phyloP scores from a whole-genome alignment of 495 filamentous ascomycete genomes.

The Apodospora peruviana region DNA sequence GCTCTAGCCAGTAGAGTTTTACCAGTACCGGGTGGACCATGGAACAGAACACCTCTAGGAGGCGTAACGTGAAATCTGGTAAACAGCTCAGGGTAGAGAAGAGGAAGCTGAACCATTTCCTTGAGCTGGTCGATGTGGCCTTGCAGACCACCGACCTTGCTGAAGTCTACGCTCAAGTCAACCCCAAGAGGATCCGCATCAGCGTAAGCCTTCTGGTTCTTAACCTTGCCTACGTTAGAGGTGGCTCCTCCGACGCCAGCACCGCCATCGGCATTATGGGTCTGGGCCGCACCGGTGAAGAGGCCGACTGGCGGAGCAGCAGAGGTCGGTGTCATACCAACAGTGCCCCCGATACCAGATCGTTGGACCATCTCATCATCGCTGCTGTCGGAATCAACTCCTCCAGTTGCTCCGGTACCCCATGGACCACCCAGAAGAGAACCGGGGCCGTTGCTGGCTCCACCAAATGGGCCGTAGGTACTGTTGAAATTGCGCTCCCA shows the following conservation, averaged over 20 bases:
- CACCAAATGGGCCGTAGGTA: slow-evolving; percentile 88
- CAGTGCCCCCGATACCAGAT: slow-evolving; percentile 51
- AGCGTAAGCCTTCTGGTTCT: slow-evolving; percentile 68
- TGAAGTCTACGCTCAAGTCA: slow-evolving; percentile 85
- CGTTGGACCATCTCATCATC: slow-evolving; percentile 76
- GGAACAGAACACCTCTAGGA: slow-evolving; percentile 90
- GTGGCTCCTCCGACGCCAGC: slow-evolving; percentile 61
- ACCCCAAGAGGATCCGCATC: slow-evolving; percentile 94
- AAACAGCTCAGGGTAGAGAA: slow-evolving; percentile 96
- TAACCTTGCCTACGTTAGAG: slow-evolving; percentile 83
- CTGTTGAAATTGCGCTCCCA: slow-evolving; percentile 78
- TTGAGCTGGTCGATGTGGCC: slow-evolving; percentile 93
- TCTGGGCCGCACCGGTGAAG: slow-evolving; percentile 15
- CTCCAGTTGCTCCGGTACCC: slow-evolving; percentile 67
- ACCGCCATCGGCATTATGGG: slow-evolving; percentile 44
- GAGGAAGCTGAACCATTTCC: slow-evolving; percentile 92
- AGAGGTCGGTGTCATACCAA: slow-evolving; percentile 73
- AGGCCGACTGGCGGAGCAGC: slow-evolving; percentile 45
- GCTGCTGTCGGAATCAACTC: slow-evolving; percentile 90
- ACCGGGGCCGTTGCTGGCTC: slow-evolving; percentile 61
- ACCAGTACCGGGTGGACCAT: slow-evolving; percentile 94
- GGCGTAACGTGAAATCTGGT: slow-evolving; percentile 84
- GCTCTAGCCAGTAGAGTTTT: slow-evolving; percentile 93
- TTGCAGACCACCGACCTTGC: slow-evolving; percentile 83
- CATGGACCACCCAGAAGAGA: slow-evolving; percentile 74